Evolutionary conservation across 2,329 filamentous ascomycete genomes (phyloP).

Genomic region (Colletotrichum melonis): DNA sequence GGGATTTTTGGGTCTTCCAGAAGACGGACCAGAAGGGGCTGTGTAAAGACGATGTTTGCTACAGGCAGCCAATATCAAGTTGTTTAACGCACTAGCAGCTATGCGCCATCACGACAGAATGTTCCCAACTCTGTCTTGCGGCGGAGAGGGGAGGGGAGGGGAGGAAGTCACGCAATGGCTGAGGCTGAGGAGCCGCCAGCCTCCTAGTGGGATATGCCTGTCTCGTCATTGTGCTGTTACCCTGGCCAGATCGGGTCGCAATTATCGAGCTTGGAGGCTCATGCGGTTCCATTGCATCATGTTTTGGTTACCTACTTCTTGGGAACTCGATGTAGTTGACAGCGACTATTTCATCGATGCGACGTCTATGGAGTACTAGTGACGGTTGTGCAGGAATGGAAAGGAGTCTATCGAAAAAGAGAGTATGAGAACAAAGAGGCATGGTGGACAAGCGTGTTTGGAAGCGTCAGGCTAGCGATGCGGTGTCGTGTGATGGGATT

Average conservation of each 20-base stretch:
- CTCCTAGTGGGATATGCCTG: not conserved
- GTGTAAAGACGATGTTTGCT: not conserved
- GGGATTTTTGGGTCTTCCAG: not conserved
- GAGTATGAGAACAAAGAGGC: not conserved
- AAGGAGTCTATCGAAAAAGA: not conserved
- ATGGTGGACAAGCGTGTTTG: not conserved
- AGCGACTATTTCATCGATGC: not conserved
- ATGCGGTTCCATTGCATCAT: not conserved
- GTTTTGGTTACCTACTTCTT: not conserved
- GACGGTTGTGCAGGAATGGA: not conserved
- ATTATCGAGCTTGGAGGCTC: not conserved
- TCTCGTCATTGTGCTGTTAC: not conserved
- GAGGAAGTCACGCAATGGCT: conserved; percentile 10
- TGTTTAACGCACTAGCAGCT: not conserved
- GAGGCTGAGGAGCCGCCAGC: conserved; percentile 21
- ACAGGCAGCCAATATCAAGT: not conserved
- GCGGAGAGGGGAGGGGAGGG: not conserved
- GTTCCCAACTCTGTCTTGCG: not conserved
- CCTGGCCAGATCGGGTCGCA: conserved; percentile 3
- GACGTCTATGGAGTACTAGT: not conserved
- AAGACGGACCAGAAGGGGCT: not conserved
- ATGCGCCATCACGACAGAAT: not conserved
- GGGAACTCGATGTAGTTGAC: not conserved
- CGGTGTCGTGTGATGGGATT: not conserved
- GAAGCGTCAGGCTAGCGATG: not conserved